Percentiles rank a stretch among this genome's conserved stretches.
phyloP scores from a whole-genome alignment of 2,329 filamentous ascomycete genomes.

The Blastomyces silverae region DNA sequence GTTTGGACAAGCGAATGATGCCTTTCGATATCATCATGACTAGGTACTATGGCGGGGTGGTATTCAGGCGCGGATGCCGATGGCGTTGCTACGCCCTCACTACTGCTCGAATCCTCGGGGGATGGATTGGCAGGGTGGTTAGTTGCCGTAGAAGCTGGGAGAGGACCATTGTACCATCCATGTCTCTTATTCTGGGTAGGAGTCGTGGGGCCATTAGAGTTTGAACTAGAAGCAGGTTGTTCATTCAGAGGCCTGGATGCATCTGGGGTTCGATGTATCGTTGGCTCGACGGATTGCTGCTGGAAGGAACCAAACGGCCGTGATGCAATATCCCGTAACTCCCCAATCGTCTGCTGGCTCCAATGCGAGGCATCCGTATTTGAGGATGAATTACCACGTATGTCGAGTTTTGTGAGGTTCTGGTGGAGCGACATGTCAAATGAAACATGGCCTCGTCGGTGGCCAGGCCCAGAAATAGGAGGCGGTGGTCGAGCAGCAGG shows the following conservation, averaged over 20 bases:
- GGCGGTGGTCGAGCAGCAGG: constrained; percentile 35
- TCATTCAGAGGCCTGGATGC: constrained; percentile 5
- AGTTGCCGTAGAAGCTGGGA: constrained; percentile 26
- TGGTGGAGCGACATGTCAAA: constrained; percentile 44
- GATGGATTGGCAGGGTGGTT: constrained; percentile 36
- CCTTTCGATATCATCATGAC: constrained; percentile 43
- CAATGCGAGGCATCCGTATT: constrained; percentile 36
- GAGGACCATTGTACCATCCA: constrained; percentile 33
- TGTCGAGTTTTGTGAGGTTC: constrained; percentile 41
- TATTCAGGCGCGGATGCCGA: constrained; percentile 44
- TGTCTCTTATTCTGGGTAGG: constrained; percentile 30
- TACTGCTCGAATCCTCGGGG: constrained; percentile 46
- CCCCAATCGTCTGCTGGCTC: constrained; percentile 41
- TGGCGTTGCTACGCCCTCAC: constrained; percentile 44
- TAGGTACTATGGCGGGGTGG: constrained; percentile 45
- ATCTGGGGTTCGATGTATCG: background rate
- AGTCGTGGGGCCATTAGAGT: constrained; percentile 11
- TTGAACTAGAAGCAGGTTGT: background rate
- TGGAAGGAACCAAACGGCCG: constrained; percentile 34
- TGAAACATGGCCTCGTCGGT: constrained; percentile 43
- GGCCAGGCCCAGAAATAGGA: constrained; percentile 40
- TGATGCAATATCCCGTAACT: constrained; percentile 36
- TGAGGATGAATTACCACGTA: constrained; percentile 33
- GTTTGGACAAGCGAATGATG: constrained; percentile 33
- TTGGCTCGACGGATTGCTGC: constrained; percentile 20